Conservation (phyloP, 495 filamentous ascomycete genomes). For the Wilcoxina mikolae region DNA sequence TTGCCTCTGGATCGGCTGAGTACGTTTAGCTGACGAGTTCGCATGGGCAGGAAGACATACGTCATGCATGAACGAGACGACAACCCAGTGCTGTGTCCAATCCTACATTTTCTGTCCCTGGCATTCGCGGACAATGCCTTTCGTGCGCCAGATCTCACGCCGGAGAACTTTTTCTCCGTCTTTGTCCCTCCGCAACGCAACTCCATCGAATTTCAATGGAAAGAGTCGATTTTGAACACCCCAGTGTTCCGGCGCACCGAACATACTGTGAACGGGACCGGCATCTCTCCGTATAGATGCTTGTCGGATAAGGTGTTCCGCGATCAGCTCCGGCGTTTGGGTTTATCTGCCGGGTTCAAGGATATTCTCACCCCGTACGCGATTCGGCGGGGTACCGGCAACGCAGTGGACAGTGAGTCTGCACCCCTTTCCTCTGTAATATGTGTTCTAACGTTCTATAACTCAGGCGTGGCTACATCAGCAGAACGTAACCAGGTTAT, state of each 20-base stretch:
- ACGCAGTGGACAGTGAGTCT: constrained; percentile 2
- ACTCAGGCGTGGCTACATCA: too few species aligned
- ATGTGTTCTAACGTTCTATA: too few species aligned
- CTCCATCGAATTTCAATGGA: constrained; percentile 4
- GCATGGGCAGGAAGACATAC: too few species aligned
- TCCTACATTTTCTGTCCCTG: constrained; percentile 6
- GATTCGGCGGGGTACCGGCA: neutral
- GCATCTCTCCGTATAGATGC: neutral
- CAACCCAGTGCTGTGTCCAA: neutral
- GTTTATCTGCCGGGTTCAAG: too few species aligned
- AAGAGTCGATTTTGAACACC: constrained; percentile 1
- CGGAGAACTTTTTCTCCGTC: constrained; percentile 5
- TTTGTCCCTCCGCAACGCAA: neutral
- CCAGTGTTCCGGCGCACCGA: constrained; percentile 6
- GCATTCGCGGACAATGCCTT: constrained; percentile 5
- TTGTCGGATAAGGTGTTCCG: neutral
- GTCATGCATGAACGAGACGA: neutral
- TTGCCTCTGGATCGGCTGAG: too few species aligned
- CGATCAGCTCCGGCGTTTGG: neutral
- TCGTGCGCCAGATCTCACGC: neutral
- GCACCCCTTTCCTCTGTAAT: constrained; percentile 1
- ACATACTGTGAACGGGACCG: neutral
- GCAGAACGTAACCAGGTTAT: constrained; percentile 7
- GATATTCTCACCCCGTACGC: constrained; percentile 8
- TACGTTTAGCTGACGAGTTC: too few species aligned